These are phyloP conservation scores for Cardamine occulta DNA, from an alignment of 345 rosid genomes.

Conservation along the genomic window DNA sequence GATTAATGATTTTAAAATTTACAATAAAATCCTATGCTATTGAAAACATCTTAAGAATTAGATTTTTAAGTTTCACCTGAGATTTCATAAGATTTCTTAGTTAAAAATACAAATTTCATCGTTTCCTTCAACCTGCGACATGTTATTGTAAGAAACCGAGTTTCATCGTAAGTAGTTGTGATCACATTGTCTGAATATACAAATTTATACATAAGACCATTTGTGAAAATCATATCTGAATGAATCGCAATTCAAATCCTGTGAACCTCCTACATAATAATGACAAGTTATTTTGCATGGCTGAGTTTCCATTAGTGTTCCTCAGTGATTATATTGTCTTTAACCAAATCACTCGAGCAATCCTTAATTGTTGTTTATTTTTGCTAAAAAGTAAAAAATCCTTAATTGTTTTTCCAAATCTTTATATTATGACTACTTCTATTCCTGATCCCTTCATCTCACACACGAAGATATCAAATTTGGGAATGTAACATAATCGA, in stretches of 20 bases:
- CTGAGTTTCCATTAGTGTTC: neutral
- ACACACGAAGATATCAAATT: neutral
- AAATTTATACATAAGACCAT: neutral
- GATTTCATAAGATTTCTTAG: no score
- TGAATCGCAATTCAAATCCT: neutral
- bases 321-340: neutral
- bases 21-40: no score
- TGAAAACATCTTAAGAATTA: no score
- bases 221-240: neutral
- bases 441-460: neutral
- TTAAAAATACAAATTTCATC: neutral
- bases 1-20: no score
- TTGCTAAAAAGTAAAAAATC: no score
- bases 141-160: neutral
- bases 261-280: neutral
- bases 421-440: neutral
- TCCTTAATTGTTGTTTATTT: neutral
- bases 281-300: neutral
- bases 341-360: neutral
- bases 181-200: neutral
- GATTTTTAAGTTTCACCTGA: no score
- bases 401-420: neutral
- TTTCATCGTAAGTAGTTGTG: neutral
- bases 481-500: neutral
- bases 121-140: neutral